These are phyloP conservation scores for Ulmus americana DNA, from an alignment of 331 rosid genomes.

Conservation along the genomic window DNA sequence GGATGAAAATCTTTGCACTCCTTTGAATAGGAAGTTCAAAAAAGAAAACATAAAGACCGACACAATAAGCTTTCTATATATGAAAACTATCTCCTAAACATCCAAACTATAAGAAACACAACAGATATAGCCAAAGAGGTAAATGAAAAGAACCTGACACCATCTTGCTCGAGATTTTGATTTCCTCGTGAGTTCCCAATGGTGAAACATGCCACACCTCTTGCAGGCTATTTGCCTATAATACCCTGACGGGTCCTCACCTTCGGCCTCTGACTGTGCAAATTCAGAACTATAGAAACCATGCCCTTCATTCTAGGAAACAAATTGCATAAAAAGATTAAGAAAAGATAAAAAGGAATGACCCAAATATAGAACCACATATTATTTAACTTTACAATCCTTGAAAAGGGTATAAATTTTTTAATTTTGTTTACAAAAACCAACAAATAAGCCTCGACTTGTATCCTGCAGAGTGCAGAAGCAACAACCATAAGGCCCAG, in stretches of 20 bases:
- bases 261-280: slow-evolving; percentile 52
- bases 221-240: slow-evolving; percentile 82
- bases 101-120: slow-evolving; percentile 21
- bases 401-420: not conserved
- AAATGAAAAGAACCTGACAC: slow-evolving; percentile 76
- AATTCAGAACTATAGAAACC: slow-evolving; percentile 63
- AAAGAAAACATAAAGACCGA: slow-evolving; percentile 22
- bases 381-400: not conserved
- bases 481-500: not conserved
- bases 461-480: not conserved
- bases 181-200: slow-evolving; percentile 76
- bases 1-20: slow-evolving; percentile 94
- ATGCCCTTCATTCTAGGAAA: slow-evolving; percentile 61
- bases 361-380: slow-evolving; percentile 5
- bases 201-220: slow-evolving; percentile 71
- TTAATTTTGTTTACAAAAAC: not conserved
- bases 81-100: slow-evolving; percentile 17
- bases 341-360: slow-evolving; percentile 18
- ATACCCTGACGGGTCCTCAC: slow-evolving; percentile 67
- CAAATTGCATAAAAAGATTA: slow-evolving; percentile 32
- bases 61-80: slow-evolving; percentile 8
- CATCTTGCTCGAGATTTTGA: slow-evolving; percentile 84
- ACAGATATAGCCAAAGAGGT: slow-evolving; percentile 5
- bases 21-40: slow-evolving; percentile 42
- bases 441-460: not conserved